A percentile compares a stretch with the other conserved stretches of the same genome.
phyloP scores from a whole-genome alignment of 495 filamentous ascomycete genomes.

The Penicillium paradoxum region DNA sequence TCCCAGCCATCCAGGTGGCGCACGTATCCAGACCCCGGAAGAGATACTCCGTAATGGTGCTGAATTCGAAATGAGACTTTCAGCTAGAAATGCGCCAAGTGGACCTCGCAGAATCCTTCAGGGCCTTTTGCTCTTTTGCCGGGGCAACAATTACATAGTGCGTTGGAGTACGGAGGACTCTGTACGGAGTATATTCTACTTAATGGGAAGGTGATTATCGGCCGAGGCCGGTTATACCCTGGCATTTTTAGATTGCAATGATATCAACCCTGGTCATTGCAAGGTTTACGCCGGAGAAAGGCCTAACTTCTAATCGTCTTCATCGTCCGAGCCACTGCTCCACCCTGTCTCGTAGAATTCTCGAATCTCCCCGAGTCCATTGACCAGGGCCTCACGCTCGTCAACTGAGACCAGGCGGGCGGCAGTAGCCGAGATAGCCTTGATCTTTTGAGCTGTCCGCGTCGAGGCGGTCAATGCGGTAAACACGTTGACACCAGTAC shows the following conservation, averaged over 20 bases:
- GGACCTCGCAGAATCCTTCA: not conserved
- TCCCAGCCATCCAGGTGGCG: not conserved
- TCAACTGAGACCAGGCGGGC: constrained; percentile 58
- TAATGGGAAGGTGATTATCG: not conserved
- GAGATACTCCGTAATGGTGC: not conserved
- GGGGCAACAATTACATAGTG: not conserved
- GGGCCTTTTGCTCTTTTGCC: not conserved
- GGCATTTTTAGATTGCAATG: constrained; percentile 3
- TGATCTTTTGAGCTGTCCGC: constrained; percentile 62
- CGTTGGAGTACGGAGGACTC: not conserved
- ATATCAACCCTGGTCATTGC: not conserved
- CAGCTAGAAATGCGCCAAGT: not conserved
- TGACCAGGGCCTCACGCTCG: constrained; percentile 75
- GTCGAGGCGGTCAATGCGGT: constrained; percentile 70
- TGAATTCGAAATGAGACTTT: not conserved
- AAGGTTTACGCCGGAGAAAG: not conserved
- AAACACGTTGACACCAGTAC: constrained; percentile 50
- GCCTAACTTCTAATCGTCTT: constrained; percentile 63
- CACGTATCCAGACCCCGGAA: not conserved
- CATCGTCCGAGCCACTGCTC: constrained; percentile 77
- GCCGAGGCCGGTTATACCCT: not conserved
- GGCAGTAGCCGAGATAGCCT: constrained; percentile 56
- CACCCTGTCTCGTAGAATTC: constrained; percentile 89
- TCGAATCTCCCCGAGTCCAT: constrained; percentile 78
- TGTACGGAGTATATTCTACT: not conserved